Percentiles rank a stretch among this genome's conserved stretches.
phyloP scores from a whole-genome alignment of 768 basidiomycete species.

The Collybia sordida region DNA sequence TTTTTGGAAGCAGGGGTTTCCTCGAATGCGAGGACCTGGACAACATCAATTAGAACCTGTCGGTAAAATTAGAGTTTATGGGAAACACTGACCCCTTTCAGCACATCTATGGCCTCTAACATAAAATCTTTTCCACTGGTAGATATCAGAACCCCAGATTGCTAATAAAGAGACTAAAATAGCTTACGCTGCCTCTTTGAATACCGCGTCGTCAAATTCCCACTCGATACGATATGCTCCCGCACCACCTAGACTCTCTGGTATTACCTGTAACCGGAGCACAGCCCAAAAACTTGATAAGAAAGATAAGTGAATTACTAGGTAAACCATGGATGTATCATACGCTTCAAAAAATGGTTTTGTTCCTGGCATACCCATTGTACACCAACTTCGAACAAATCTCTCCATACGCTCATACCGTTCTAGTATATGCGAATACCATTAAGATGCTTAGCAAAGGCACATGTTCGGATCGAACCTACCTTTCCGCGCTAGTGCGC shows the following conservation, averaged over 20 bases:
- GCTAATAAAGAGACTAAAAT: slow-evolving; percentile 12
- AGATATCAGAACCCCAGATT: slow-evolving; percentile 16
- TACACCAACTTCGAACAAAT: slow-evolving; percentile 83
- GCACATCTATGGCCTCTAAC: slow-evolving; percentile 84
- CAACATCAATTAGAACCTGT: slow-evolving; percentile 8
- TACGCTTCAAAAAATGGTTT: slow-evolving; percentile 80
- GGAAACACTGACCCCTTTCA: slow-evolving; percentile 78
- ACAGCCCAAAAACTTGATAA: slow-evolving; percentile 65
- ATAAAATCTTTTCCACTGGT: slow-evolving; percentile 90
- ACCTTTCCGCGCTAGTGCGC: slow-evolving; percentile 69
- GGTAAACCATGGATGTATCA: slow-evolving; percentile 18
- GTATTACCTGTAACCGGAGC: slow-evolving; percentile 79
- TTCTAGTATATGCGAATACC: slow-evolving; percentile 34
- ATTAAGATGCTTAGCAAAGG: neutral
- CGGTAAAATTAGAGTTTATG: slow-evolving; percentile 9
- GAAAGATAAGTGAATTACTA: slow-evolving; percentile 2
- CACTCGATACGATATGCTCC: slow-evolving; percentile 74
- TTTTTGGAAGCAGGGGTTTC: slow-evolving; percentile 50
- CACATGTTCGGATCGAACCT: slow-evolving; percentile 5
- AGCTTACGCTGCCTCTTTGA: slow-evolving; percentile 91
- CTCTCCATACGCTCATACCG: slow-evolving; percentile 72
- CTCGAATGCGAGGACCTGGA: slow-evolving; percentile 64
- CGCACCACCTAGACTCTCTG: slow-evolving; percentile 78
- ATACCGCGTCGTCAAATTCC: slow-evolving; percentile 94
- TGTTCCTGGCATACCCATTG: slow-evolving; percentile 84